Conservation (phyloP, 2,329 filamentous ascomycete species). For the Pseudohalonectria lignicola region DNA sequence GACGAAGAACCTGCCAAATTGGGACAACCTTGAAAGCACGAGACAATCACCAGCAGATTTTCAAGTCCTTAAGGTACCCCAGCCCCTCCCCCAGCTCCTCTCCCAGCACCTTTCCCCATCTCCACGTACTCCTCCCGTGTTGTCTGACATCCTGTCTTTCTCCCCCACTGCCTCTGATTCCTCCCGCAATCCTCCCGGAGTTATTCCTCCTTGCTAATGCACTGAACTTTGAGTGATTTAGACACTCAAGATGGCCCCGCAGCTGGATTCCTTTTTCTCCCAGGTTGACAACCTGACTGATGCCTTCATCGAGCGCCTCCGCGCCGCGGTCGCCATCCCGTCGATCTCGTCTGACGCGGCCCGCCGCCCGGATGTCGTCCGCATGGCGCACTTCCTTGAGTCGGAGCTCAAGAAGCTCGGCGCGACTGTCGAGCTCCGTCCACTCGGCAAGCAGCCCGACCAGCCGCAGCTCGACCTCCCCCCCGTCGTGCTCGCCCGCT, state of each 20-base stretch:
- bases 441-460: conserved; percentile 83
- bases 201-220: too few relatives aligned
- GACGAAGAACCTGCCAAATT: too few relatives aligned
- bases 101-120: not conserved
- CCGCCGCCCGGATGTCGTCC: conserved; percentile 82
- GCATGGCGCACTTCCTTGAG: conserved; percentile 89
- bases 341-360: conserved; percentile 89
- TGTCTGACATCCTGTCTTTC: too few relatives aligned
- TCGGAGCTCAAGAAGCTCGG: conserved; percentile 74
- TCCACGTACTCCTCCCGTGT: not conserved
- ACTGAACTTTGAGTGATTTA: too few relatives aligned
- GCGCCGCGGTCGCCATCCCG: conserved; percentile 89
- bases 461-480: conserved; percentile 86
- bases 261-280: conserved; percentile 86
- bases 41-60: too few relatives aligned
- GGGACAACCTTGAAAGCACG: too few relatives aligned
- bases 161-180: too few relatives aligned
- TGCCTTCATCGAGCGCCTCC: conserved; percentile 79
- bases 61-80: too few relatives aligned
- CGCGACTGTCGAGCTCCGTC: conserved; percentile 75
- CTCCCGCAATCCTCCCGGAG: too few relatives aligned
- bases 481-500: conserved; percentile 83
- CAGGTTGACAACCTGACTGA: conserved; percentile 74
- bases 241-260: conserved; percentile 72
- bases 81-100: not conserved